phyloP scores from a whole-genome alignment of 2,329 filamentous ascomycete genomes.

The Aspergillus transmontanensis region DNA sequence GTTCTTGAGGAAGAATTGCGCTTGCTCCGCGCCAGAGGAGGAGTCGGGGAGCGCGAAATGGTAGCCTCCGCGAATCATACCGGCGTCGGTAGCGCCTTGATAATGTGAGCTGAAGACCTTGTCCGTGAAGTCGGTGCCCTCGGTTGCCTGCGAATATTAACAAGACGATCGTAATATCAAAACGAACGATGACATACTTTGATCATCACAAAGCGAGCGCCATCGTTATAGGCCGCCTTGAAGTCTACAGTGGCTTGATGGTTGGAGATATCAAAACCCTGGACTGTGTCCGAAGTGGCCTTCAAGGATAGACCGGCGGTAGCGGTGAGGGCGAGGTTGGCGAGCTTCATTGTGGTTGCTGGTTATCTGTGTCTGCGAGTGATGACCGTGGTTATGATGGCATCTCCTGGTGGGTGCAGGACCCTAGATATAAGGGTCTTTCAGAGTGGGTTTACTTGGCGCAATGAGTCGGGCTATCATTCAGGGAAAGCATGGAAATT shows the following conservation, averaged over 20 bases:
- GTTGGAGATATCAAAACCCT: slow-evolving; percentile 19
- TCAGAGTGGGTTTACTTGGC: neutral
- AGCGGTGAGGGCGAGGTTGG: neutral
- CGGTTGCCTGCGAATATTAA: slow-evolving; percentile 48
- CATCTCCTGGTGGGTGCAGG: neutral
- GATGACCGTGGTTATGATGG: neutral
- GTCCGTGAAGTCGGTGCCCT: slow-evolving; percentile 51
- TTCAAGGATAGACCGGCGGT: slow-evolving; percentile 4
- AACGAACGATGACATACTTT: neutral
- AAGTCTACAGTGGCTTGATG: slow-evolving; percentile 15
- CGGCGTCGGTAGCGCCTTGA: slow-evolving; percentile 52
- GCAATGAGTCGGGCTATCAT: neutral
- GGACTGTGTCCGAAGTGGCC: slow-evolving; percentile 5
- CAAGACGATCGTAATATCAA: too few species aligned
- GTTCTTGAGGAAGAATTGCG: slow-evolving; percentile 53
- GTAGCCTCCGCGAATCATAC: slow-evolving; percentile 58
- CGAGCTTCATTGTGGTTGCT: slow-evolving; percentile 11
- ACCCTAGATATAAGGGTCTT: neutral
- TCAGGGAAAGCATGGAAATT: neutral
- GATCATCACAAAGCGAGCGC: slow-evolving; percentile 16
- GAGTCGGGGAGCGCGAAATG: slow-evolving; percentile 55
- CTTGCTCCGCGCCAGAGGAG: slow-evolving; percentile 51
- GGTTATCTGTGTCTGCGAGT: neutral
- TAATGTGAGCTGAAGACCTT: slow-evolving; percentile 53
- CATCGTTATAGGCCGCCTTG: slow-evolving; percentile 12